Evolutionary conservation across 495 filamentous ascomycete species (phyloP), one percentile per base, ranked within the genome.

Genomic region (Trichoderma asperelloides): DNA sequence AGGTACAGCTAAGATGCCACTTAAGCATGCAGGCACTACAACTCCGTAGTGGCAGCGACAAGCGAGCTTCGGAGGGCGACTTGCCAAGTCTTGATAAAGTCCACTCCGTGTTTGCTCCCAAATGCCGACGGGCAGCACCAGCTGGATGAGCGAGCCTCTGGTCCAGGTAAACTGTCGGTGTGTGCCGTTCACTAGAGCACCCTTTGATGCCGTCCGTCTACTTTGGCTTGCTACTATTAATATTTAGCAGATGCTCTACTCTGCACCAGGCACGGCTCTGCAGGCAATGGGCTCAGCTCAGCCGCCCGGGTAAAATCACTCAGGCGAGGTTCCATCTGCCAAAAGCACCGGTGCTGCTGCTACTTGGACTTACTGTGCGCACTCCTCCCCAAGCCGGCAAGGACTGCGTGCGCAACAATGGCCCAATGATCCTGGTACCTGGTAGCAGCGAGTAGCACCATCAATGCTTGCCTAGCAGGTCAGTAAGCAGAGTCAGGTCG

Each of bases 241-340:
- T n/a, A n/a, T n/a, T n/a, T n/a, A n/a, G n/a, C n/a, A n/a, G n/a
- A n/a, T n/a, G n/a, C 9, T 2, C 33, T 37, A 37, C 9, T 37
- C 0, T 8, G 5, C 9, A 37, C 33, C 9, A 7, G 33, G 9
- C 33, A 37, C 33, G 33, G 33, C 33, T 37, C 33, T 7, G 23
- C 23, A 60, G 8, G 1, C 8, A 55, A 55, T 45, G 18, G n/a
- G 4, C 43, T 47, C 15, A 21, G 55, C 55, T 60, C 55, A 60
- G 55, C 55, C 55, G 55, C 55, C 47, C 55, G 55, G 55, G 5
- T 60, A 60, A 60, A 60, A 60, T 60, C 55, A 60, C 55, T 60
- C 55, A 60, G 33, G 33, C 33, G 33, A 47, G 55, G 55, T 60
- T 60, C 55, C 55, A 60, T 60, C 55, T 60, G 23, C 11, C n/a